Base-by-base conservation (phyloP, 176 grass and related monocot genomes). In the Carex parvula region DNA sequence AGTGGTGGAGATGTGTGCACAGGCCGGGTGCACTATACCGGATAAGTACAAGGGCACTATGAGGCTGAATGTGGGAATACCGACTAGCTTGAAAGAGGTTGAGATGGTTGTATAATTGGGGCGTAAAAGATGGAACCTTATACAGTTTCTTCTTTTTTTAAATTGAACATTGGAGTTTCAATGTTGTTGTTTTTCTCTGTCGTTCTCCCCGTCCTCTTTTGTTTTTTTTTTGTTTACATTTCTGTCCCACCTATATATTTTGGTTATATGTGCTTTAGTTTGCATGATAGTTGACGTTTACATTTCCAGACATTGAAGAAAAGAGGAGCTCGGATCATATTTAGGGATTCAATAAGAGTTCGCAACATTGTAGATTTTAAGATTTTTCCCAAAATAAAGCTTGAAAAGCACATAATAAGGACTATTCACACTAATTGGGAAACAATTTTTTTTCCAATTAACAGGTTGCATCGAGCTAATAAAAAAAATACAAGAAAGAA, bases 31-130 rank as follows among this genome's bases (percentile, higher is more conserved):
- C 22, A 21, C 80, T 15, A 87, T 95, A 77, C 93, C 96, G 0
- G 96, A 98, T 16, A 88, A 91, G 64, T 98, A 98, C 50, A 95
- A 93, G 75, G 69, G 87, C 66, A 95, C 96, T 21, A 95, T 95
- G 96, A 91, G 96, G 85, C 76, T 98, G 21, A 92, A 93, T 83
- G 66, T 98, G 71, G 93, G 96, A 7, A 98, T 98, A 81, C 96
- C 96, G 39, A 60, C 84, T 37, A 91, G 86, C 87, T 89, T 90
- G 83, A 90, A 71, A 64, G 96, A 94, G 53, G 96, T 88, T 83
- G 93, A 99, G 86, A 99, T 99, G 96, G 96, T 93, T 63, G 87
- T 98, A 50, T 98, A 83, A 89, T 60, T 82, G 55, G 55, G 54
- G 41, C 54, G 15, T 32, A 41, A 46, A 41, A 30, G 24, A 20